Evolutionary conservation across 352 stramenopile species (phyloP), one percentile per base, ranked within the genome.

Genomic region (Thraustochytrium sp.): DNA sequence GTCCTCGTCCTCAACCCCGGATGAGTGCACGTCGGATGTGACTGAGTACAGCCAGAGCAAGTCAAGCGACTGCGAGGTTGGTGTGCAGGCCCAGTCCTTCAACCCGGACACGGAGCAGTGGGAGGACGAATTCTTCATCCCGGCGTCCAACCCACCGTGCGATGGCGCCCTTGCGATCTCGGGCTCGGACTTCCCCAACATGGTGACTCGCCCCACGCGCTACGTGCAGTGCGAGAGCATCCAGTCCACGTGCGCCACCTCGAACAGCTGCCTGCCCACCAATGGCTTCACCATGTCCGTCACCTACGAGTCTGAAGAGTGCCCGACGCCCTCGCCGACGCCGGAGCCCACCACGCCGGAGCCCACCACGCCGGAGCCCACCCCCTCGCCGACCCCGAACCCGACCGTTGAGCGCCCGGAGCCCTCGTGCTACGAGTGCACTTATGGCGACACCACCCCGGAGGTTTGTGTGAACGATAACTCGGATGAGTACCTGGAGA

Each of bases 101-200:
- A n/a, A 55, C n/a, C n/a, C n/a, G 16, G 13, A 23, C 31, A 23
- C n/a, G 23, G 59, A 49, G 23, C 31, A 23, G 21, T 68, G 59
- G 59, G n/a, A 23, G 23, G n/a, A 68, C n/a, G 59, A 68, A n/a
- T 68, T 68, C n/a, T 68, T 68, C 59, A 68, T 68, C n/a, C 59
- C 59, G 34, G 34, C 21, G 16, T 23, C 23, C 21, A 21, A 54
- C 59, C 59, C 59, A 23, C 59, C 59, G 13, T 68, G 59, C 34
- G 31, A 49, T 54, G 34, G n/a, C 31, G 13, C 21, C 0, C 59
- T 68, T 29, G n/a, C 21, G 0, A 54, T 68, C n/a, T 23, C 13
- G 16, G 59, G 59, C 34, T 29, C n/a, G 23, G 59, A 68, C 31
- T 68, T 23, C 31, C 59, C 59, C 13, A 21, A 68, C 31, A 16